phyloP scores from a whole-genome alignment of 176 grass and related monocot species.

The Paspalum vaginatum region DNA sequence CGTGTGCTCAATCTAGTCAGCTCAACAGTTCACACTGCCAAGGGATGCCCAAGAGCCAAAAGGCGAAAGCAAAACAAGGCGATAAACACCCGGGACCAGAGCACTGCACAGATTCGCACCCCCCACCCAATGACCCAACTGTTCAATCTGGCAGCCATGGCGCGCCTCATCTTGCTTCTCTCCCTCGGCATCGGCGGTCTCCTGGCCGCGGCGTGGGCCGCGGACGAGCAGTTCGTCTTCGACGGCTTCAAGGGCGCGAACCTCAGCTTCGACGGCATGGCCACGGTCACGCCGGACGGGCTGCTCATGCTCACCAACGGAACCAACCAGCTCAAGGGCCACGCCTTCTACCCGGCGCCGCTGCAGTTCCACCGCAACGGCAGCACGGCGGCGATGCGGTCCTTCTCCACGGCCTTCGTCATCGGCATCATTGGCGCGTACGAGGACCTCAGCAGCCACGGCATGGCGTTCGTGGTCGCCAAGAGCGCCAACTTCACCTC shows the following conservation, averaged over 20 bases:
- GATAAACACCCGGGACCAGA: background rate
- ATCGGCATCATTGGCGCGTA: slow-evolving; percentile 75
- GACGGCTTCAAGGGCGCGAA: slow-evolving; percentile 60
- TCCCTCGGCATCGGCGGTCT: slow-evolving; percentile 5
- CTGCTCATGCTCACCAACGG: slow-evolving; percentile 63
- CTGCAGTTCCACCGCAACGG: slow-evolving; percentile 50
- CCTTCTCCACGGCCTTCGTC: slow-evolving; percentile 80
- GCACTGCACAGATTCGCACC: too few relatives aligned
- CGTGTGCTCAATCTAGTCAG: slow-evolving; percentile 13
- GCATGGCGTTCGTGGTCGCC: slow-evolving; percentile 69
- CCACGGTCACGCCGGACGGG: slow-evolving; percentile 54
- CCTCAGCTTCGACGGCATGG: slow-evolving; percentile 66
- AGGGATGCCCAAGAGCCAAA: background rate
- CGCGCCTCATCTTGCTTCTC: slow-evolving; percentile 17
- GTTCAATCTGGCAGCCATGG: background rate
- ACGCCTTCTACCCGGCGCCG: slow-evolving; percentile 66
- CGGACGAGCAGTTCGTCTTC: slow-evolving; percentile 65
- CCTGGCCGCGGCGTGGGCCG: slow-evolving; percentile 6
- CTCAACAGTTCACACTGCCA: background rate
- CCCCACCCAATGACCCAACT: too few relatives aligned
- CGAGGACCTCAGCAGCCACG: slow-evolving; percentile 68
- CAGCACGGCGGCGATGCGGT: slow-evolving; percentile 57
- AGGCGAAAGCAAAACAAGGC: background rate
- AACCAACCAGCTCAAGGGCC: slow-evolving; percentile 64
- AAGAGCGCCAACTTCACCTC: slow-evolving; percentile 52